These are phyloP conservation scores for Tolypocladium guangdongense DNA, from an alignment of 2,329 filamentous ascomycete genomes.

Conservation along the genomic window DNA sequence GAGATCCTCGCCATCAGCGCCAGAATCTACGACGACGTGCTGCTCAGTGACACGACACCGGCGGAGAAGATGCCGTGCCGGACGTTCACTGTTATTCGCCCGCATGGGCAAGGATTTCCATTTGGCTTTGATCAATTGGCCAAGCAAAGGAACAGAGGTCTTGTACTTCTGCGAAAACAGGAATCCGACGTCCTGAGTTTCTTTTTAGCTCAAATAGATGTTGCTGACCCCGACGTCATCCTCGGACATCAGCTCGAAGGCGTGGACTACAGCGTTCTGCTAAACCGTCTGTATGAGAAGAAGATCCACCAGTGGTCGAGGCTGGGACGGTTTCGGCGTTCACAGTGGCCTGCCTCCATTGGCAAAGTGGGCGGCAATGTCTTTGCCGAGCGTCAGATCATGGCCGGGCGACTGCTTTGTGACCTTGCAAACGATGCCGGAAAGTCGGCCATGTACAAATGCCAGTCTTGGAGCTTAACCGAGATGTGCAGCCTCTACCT, in stretches of 20 bases:
- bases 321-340: slow-evolving; percentile 74
- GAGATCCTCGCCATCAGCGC: slow-evolving; percentile 89
- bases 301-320: slow-evolving; percentile 93
- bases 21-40: slow-evolving; percentile 84
- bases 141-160: slow-evolving; percentile 60
- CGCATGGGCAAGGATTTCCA: slow-evolving; percentile 65
- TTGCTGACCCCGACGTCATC: slow-evolving; percentile 85
- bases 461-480: slow-evolving; percentile 93
- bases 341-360: slow-evolving; percentile 78
- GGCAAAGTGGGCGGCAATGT: slow-evolving; percentile 80
- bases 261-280: slow-evolving; percentile 84
- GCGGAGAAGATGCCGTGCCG: slow-evolving; percentile 81
- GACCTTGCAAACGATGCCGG: slow-evolving; percentile 94
- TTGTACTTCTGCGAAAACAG: slow-evolving; percentile 70
- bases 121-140: slow-evolving; percentile 74
- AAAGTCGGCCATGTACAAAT: slow-evolving; percentile 94
- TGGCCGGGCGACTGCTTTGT: slow-evolving; percentile 81
- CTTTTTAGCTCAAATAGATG: slow-evolving; percentile 80
- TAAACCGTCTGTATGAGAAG: slow-evolving; percentile 78
- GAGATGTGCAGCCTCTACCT: slow-evolving; percentile 96
- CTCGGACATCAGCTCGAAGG: slow-evolving; percentile 95
- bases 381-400: slow-evolving; percentile 83
- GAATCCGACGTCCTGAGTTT: slow-evolving; percentile 79
- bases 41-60: slow-evolving; percentile 75
- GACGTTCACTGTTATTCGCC: slow-evolving; percentile 85